These are phyloP conservation scores for Nannizziopsis arthrosporioides DNA, from an alignment of 2,329 filamentous ascomycete species.

Conservation along the genomic window DNA sequence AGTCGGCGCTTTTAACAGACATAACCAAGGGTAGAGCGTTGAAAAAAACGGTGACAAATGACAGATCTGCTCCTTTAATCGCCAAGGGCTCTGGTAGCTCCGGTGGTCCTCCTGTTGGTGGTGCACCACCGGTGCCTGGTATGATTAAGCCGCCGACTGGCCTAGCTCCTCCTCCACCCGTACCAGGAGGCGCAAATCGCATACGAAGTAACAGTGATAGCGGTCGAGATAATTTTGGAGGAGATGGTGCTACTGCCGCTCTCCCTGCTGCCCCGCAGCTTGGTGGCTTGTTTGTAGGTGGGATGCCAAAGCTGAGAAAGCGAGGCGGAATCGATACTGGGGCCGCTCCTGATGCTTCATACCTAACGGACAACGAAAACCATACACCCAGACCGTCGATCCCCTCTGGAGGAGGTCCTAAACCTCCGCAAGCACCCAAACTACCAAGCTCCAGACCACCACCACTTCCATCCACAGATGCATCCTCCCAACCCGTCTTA, in stretches of 20 bases:
- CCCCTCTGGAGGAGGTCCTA: conserved; percentile 41
- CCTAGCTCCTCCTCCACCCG: conserved; percentile 60
- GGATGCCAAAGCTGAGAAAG: conserved; percentile 91
- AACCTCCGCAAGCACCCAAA: conserved; percentile 48
- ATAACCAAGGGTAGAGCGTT: conserved; percentile 70
- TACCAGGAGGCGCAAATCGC: conserved; percentile 40
- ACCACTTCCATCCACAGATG: conserved; percentile 39
- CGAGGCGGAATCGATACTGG: conserved; percentile 70
- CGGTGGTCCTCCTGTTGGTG: conserved; percentile 52
- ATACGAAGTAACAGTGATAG: conserved; percentile 76
- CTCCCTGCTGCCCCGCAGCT: conserved; percentile 60
- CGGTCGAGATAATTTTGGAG: conserved; percentile 26
- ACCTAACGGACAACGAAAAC: conserved; percentile 67
- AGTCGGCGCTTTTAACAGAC: conserved; percentile 80
- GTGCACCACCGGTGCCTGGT: conserved; percentile 70
- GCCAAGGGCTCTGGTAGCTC: conserved; percentile 45
- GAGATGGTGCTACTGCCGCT: conserved; percentile 33
- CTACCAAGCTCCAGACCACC: conserved; percentile 41
- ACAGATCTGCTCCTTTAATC: conserved; percentile 71
- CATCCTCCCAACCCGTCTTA: conserved; percentile 40
- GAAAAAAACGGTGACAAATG: conserved; percentile 82
- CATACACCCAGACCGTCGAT: conserved; percentile 41
- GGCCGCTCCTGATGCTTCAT: conserved; percentile 58
- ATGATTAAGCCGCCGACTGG: conserved; percentile 49
- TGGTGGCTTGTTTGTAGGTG: conserved; percentile 78